A percentile compares a stretch with the other conserved stretches of the same genome.
phyloP scores from a whole-genome alignment of 2,329 filamentous ascomycete species.

The Venturia nashicola region DNA sequence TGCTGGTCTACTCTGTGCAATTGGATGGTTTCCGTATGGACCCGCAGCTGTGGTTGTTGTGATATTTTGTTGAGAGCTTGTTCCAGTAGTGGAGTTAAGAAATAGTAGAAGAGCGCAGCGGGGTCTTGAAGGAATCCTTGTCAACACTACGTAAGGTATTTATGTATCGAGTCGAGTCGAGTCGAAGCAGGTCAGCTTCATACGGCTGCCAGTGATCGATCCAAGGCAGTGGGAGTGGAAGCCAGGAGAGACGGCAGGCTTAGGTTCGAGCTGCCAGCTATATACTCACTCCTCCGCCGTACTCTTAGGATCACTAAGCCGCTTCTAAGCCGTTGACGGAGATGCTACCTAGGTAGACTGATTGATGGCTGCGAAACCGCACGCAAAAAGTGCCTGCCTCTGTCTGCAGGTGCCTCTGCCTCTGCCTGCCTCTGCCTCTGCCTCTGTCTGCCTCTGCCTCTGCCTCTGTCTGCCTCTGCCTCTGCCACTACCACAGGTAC shows the following conservation, averaged over 20 bases:
- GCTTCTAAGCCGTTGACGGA: not conserved
- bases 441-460: too few species aligned
- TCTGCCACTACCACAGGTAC: too few species aligned
- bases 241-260: not conserved
- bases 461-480: too few species aligned
- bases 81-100: not conserved
- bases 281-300: not conserved
- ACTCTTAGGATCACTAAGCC: not conserved
- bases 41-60: not conserved
- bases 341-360: not conserved
- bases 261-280: not conserved
- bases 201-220: too few species aligned
- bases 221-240: not conserved
- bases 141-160: not conserved
- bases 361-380: not conserved
- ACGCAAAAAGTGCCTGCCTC: too few species aligned
- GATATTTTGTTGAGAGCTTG: not conserved
- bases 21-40: not conserved
- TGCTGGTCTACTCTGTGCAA: not conserved
- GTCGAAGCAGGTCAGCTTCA: not conserved
- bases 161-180: not conserved
- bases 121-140: not conserved
- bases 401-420: too few species aligned
- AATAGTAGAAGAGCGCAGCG: not conserved
- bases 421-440: too few species aligned